phyloP scores from a whole-genome alignment of 1,139 yeast species.

The Starmera stellimalicola region DNA sequence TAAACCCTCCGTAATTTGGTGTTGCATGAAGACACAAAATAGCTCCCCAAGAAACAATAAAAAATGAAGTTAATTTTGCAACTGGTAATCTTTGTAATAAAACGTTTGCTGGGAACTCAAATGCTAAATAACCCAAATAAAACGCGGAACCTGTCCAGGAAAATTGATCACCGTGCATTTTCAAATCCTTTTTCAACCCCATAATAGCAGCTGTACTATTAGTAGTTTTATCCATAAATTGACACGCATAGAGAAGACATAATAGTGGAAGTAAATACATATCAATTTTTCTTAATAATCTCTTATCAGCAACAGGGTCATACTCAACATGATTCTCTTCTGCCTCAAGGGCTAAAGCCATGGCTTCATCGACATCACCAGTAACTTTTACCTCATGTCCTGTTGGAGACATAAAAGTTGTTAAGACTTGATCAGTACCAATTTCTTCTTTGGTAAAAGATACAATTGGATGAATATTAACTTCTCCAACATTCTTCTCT shows the following conservation, averaged over 20 bases:
- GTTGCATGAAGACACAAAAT: slow-evolving; percentile 33
- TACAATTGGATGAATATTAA: slow-evolving; percentile 1
- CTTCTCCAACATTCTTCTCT: not conserved
- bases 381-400: slow-evolving; percentile 1
- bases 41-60: slow-evolving; percentile 37
- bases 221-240: slow-evolving; percentile 57
- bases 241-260: slow-evolving; percentile 45
- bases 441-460: slow-evolving; percentile 6
- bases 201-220: slow-evolving; percentile 52
- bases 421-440: slow-evolving; percentile 2
- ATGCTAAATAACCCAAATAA: slow-evolving; percentile 41
- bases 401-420: not conserved
- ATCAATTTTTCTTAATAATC: slow-evolving; percentile 42
- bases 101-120: slow-evolving; percentile 36
- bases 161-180: slow-evolving; percentile 43
- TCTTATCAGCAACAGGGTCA: slow-evolving; percentile 23
- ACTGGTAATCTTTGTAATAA: slow-evolving; percentile 35
- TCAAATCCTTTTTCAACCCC: slow-evolving; percentile 37
- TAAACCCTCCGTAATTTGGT: slow-evolving; percentile 30
- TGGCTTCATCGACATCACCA: slow-evolving; percentile 3
- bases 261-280: slow-evolving; percentile 43
- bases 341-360: slow-evolving; percentile 1
- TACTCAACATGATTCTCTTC: not conserved
- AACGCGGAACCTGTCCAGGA: slow-evolving; percentile 50
- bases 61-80: slow-evolving; percentile 27